Evolutionary conservation across 768 basidiomycete species (phyloP).

Genomic region (Amanita brunnescens): DNA sequence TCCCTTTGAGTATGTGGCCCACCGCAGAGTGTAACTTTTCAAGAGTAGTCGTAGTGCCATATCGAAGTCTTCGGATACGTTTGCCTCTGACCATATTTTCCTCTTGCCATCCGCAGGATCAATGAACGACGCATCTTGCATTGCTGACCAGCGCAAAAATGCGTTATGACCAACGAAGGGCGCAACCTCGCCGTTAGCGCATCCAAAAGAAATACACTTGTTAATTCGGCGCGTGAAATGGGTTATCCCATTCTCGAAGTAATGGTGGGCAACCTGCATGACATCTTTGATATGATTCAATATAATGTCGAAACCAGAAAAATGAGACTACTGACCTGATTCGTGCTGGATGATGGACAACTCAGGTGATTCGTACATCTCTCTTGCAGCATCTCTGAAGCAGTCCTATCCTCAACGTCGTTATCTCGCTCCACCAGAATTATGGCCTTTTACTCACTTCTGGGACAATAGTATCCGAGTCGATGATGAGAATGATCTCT

Average conservation of each 20-base stretch:
- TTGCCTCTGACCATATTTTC: slow-evolving; percentile 70
- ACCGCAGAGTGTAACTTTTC: slow-evolving; percentile 63
- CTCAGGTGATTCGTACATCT: slow-evolving; percentile 71
- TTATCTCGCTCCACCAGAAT: no score
- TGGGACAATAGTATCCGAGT: slow-evolving; percentile 71
- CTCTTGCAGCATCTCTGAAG: slow-evolving; percentile 82
- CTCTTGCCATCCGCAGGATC: slow-evolving; percentile 52
- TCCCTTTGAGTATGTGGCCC: slow-evolving; percentile 80
- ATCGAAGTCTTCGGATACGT: slow-evolving; percentile 80
- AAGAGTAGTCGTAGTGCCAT: slow-evolving; percentile 63
- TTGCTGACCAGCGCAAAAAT: slow-evolving; percentile 79
- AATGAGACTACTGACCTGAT: slow-evolving; percentile 37
- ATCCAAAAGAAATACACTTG: slow-evolving; percentile 67
- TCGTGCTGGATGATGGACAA: slow-evolving; percentile 88
- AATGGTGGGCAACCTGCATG: slow-evolving; percentile 83
- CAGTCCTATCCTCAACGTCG: slow-evolving; percentile 44
- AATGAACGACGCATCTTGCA: slow-evolving; percentile 75
- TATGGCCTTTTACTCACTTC: slow-evolving; percentile 30
- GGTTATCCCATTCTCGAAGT: slow-evolving; percentile 86
- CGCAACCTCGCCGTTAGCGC: slow-evolving; percentile 74
- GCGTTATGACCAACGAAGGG: slow-evolving; percentile 86
- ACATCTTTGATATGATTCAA: slow-evolving; percentile 37
- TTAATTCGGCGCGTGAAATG: slow-evolving; percentile 89
- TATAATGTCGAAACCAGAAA: not conserved
- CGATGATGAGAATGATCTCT: slow-evolving; percentile 73